phyloP scores from a whole-genome alignment of 768 basidiomycete species.

The Phanerochaete sordida region DNA sequence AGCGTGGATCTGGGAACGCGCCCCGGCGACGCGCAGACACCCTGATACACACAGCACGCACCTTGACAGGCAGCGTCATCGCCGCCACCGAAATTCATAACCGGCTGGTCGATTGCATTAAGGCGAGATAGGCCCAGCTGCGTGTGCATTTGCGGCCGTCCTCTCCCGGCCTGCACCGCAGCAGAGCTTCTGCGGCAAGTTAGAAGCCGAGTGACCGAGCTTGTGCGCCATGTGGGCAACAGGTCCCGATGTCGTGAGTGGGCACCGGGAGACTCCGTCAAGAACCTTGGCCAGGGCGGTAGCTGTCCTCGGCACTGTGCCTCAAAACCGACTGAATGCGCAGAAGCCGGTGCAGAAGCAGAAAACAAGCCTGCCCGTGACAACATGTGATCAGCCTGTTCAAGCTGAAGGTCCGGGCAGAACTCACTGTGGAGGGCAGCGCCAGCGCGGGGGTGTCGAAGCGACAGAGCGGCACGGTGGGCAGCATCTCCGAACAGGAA shows the following conservation, averaged over 20 bases:
- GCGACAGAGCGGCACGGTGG: background rate
- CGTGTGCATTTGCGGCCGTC: background rate
- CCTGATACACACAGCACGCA: background rate
- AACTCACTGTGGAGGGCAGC: background rate
- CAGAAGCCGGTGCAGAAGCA: background rate
- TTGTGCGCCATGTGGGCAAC: constrained; percentile 12
- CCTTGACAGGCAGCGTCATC: background rate
- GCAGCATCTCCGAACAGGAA: background rate
- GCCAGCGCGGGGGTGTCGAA: background rate
- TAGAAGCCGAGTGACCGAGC: constrained; percentile 12
- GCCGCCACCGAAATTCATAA: background rate
- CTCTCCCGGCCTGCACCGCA: constrained; percentile 4
- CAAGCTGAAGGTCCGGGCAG: background rate
- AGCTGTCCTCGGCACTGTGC: background rate
- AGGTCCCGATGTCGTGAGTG: constrained; percentile 8
- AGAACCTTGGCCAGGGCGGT: background rate
- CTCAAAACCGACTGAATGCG: no score
- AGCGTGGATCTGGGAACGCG: constrained; percentile 5
- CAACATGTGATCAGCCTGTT: background rate
- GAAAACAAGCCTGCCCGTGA: constrained; percentile 1
- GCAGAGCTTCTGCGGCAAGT: constrained; percentile 12
- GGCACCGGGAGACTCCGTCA: constrained; percentile 1
- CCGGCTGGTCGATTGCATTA: background rate
- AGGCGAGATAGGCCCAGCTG: background rate
- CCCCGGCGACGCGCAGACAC: background rate